Percentiles rank a stretch among this genome's conserved stretches.
phyloP scores from a whole-genome alignment of 768 basidiomycete genomes.

The Mycena indigotica region DNA sequence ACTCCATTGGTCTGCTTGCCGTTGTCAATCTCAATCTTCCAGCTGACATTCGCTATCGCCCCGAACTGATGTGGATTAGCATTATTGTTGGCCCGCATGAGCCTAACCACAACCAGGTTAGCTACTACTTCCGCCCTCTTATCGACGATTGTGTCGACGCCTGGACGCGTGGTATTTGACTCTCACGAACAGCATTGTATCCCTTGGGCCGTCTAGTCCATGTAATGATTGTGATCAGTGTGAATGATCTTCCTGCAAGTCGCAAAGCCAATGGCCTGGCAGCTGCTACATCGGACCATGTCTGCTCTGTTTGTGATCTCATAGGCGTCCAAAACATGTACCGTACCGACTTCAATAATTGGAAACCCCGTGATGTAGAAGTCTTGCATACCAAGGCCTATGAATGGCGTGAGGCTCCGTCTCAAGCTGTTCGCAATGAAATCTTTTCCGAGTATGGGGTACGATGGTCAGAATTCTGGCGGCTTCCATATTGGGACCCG shows the following conservation, averaged over 20 bases:
- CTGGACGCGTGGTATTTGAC: slow-evolving; percentile 19
- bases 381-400: slow-evolving; percentile 17
- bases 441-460: slow-evolving; percentile 21
- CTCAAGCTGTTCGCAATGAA: slow-evolving; percentile 16
- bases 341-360: slow-evolving; percentile 17
- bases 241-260: slow-evolving; percentile 34
- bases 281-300: slow-evolving; percentile 22
- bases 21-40: slow-evolving; percentile 30
- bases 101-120: slow-evolving; percentile 27
- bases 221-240: slow-evolving; percentile 16
- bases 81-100: slow-evolving; percentile 34
- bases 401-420: slow-evolving; percentile 11
- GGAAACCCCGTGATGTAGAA: slow-evolving; percentile 13
- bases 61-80: slow-evolving; percentile 33
- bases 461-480: too few relatives aligned
- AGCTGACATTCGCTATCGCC: slow-evolving; percentile 34
- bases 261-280: slow-evolving; percentile 29
- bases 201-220: neutral
- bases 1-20: slow-evolving; percentile 31
- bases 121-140: slow-evolving; percentile 30
- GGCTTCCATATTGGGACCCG: slow-evolving; percentile 34
- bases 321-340: slow-evolving; percentile 10
- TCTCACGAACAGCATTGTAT: slow-evolving; percentile 18
- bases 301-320: slow-evolving; percentile 31
- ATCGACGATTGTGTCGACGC: slow-evolving; percentile 26